phyloP scores from a whole-genome alignment of 176 grass and related monocot species.

The Cenchrus purpureus region DNA sequence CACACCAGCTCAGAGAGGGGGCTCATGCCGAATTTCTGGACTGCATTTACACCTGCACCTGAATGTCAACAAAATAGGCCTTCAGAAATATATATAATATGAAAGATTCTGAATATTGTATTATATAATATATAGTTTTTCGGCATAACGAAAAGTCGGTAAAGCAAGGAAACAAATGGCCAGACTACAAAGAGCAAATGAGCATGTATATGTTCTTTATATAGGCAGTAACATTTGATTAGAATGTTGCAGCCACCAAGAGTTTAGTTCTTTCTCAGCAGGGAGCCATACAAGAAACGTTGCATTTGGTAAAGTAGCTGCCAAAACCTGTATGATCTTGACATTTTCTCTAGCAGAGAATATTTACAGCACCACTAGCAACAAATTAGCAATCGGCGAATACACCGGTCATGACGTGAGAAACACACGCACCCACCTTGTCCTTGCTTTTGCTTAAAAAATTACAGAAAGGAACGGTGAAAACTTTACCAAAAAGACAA shows the following conservation, averaged over 20 bases:
- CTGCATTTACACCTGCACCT: slow-evolving; percentile 98
- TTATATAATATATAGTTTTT: background rate
- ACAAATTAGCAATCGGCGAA: background rate
- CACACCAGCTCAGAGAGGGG: slow-evolving; percentile 79
- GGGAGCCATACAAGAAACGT: background rate
- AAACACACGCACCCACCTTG: slow-evolving; percentile 3
- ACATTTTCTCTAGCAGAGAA: background rate
- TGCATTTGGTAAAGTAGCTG: background rate
- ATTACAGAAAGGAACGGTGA: background rate
- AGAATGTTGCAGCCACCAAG: background rate
- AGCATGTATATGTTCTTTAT: background rate
- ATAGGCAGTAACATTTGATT: background rate
- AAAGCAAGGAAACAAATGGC: background rate
- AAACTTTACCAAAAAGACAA: slow-evolving; percentile 3
- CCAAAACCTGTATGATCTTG: background rate
- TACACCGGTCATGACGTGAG: slow-evolving; percentile 7
- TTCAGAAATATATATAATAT: slow-evolving; percentile 47
- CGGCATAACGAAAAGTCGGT: background rate
- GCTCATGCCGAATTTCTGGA: slow-evolving; percentile 53
- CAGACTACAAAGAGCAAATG: background rate
- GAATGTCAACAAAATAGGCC: slow-evolving; percentile 41
- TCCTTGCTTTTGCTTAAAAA: background rate
- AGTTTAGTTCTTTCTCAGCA: background rate
- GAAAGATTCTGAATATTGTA: slow-evolving; percentile 29
- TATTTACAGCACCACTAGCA: background rate